Evolutionary conservation across 2,329 filamentous ascomycete species (phyloP).

Genomic region (Magnaporthiopsis poae): DNA sequence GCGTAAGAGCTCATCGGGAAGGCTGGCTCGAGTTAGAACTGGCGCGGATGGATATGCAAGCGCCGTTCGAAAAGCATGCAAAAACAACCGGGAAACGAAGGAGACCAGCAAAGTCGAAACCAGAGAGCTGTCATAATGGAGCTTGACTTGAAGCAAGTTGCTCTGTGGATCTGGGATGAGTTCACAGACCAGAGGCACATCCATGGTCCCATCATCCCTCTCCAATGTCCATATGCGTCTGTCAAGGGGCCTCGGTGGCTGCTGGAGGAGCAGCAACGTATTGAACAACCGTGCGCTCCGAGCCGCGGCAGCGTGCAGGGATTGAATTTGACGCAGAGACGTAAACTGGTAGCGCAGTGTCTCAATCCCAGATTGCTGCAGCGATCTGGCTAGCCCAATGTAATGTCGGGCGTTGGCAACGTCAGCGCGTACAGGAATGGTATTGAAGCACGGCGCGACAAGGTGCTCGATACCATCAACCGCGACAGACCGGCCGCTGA

Average conservation of each 20-base stretch:
- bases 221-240: constrained; percentile 44
- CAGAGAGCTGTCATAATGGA: constrained; percentile 50
- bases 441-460: constrained; percentile 89
- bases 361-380: constrained; percentile 54
- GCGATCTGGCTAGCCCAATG: constrained; percentile 44
- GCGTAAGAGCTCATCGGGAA: constrained; percentile 15
- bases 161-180: constrained; percentile 45
- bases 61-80: constrained; percentile 17
- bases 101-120: background rate
- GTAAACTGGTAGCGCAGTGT: constrained; percentile 63
- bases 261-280: constrained; percentile 70
- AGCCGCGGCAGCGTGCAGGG: constrained; percentile 27
- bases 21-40: constrained; percentile 10
- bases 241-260: constrained; percentile 48
- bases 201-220: constrained; percentile 55
- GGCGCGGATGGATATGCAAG: constrained; percentile 22
- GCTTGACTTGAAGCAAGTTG: constrained; percentile 45
- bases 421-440: constrained; percentile 59
- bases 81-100: constrained; percentile 19
- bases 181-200: constrained; percentile 69
- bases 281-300: constrained; percentile 58
- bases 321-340: constrained; percentile 62
- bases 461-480: constrained; percentile 59
- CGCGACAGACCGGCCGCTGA: constrained; percentile 63
- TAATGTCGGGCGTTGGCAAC: constrained; percentile 39